These are phyloP conservation scores for Cryoendolithus antarcticus DNA, from an alignment of 2,329 filamentous ascomycete species.

Conservation along the genomic window DNA sequence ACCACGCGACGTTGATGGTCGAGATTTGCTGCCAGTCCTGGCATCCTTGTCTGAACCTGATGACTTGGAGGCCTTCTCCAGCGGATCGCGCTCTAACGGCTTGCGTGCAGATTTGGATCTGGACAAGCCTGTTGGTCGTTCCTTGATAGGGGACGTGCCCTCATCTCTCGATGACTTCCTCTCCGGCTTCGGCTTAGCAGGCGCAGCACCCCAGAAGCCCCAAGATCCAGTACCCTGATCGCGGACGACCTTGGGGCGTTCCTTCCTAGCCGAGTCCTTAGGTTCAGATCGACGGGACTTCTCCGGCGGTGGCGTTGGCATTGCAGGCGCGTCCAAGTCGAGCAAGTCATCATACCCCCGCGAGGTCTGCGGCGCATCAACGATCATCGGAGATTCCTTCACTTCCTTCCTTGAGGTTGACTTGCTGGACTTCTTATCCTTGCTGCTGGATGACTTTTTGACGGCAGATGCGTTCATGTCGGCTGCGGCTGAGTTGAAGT, in stretches of 20 bases:
- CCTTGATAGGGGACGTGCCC: constrained; percentile 27
- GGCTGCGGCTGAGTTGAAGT: constrained; percentile 11
- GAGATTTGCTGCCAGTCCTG: constrained; percentile 34
- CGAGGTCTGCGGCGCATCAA: too few relatives aligned
- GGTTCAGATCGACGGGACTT: constrained; percentile 10
- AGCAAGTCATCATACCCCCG: constrained; percentile 13
- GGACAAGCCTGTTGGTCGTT: constrained; percentile 30
- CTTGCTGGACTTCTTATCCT: constrained; percentile 22
- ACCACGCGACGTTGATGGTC: constrained; percentile 44
- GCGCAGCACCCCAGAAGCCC: constrained; percentile 58
- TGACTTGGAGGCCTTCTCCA: constrained; percentile 53
- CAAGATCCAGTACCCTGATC: constrained; percentile 51
- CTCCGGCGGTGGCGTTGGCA: constrained; percentile 40
- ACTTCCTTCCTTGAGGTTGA: constrained; percentile 4
- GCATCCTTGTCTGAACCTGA: constrained; percentile 62
- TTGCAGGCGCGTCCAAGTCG: constrained; percentile 21
- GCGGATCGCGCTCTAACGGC: constrained; percentile 36
- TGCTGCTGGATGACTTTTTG: constrained; percentile 15
- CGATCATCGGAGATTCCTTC: too few relatives aligned
- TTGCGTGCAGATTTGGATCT: constrained; percentile 47
- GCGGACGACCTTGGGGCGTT: constrained; percentile 64
- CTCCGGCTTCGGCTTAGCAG: constrained; percentile 17
- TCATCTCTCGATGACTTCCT: constrained; percentile 35
- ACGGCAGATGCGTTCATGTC: constrained; percentile 8
- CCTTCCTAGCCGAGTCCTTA: constrained; percentile 50